phyloP scores from a whole-genome alignment of 1,284 basidiomycete species.

The Sanghuangporus sanghuang region DNA sequence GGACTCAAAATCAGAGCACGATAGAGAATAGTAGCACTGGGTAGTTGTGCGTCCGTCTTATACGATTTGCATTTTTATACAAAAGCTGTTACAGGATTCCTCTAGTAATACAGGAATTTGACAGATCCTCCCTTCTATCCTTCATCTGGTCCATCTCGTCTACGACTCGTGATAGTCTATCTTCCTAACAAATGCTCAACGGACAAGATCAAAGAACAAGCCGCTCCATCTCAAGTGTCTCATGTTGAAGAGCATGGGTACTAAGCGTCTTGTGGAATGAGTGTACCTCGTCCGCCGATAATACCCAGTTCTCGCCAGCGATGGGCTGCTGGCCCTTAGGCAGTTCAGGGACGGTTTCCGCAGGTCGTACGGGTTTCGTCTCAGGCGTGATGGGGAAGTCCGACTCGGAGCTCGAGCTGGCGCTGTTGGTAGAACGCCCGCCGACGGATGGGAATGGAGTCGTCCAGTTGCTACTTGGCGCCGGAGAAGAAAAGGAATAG shows the following conservation, averaged over 20 bases:
- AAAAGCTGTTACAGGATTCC: background rate
- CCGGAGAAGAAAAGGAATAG: background rate
- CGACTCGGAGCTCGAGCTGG: background rate
- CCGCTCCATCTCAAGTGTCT: background rate
- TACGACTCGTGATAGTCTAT: background rate
- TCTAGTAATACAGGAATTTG: background rate
- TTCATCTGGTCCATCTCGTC: background rate
- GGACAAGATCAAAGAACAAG: background rate
- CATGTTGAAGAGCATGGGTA: background rate
- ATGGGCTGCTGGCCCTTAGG: background rate
- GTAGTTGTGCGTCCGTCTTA: background rate
- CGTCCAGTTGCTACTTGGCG: background rate
- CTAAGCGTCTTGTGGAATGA: background rate
- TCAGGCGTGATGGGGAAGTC: slow-evolving; percentile 21
- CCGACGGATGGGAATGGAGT: background rate
- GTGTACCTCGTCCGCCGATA: background rate
- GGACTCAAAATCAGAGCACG: background rate
- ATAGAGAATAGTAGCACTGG: background rate
- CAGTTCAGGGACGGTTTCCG: slow-evolving; percentile 16
- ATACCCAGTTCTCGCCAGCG: background rate
- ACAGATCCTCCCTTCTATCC: background rate
- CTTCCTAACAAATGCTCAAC: background rate
- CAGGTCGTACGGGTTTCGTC: slow-evolving; percentile 8
- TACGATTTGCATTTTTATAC: background rate
- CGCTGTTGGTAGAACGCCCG: background rate